A percentile compares a stretch with the other conserved stretches of the same genome.
phyloP scores from a whole-genome alignment of 2,329 filamentous ascomycete species.

The Penicillium brevicompactum region DNA sequence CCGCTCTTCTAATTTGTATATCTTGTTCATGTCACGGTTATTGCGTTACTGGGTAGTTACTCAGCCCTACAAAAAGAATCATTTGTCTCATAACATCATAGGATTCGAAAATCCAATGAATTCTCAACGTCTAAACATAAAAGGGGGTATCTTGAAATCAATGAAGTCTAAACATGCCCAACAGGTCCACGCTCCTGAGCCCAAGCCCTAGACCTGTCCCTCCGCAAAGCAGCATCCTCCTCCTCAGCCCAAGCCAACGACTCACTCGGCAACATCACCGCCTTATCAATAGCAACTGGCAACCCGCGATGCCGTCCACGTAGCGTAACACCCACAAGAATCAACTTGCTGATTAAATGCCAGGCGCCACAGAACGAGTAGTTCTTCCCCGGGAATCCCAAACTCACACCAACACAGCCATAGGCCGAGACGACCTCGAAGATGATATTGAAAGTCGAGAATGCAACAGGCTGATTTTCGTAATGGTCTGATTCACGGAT shows the following conservation, averaged over 20 bases:
- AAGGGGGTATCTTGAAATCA: background rate
- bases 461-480: slow-evolving; percentile 52
- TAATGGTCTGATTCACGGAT: slow-evolving; percentile 63
- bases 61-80: slow-evolving; percentile 11
- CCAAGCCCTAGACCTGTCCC: slow-evolving; percentile 29
- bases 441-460: slow-evolving; percentile 62
- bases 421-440: slow-evolving; percentile 55
- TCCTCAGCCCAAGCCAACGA: slow-evolving; percentile 45
- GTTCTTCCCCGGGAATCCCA: slow-evolving; percentile 56
- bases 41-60: slow-evolving; percentile 11
- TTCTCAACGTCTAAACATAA: background rate
- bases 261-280: slow-evolving; percentile 46
- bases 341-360: slow-evolving; percentile 59
- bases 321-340: slow-evolving; percentile 61
- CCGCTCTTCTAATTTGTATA: slow-evolving; percentile 17
- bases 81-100: slow-evolving; percentile 12
- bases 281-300: slow-evolving; percentile 59
- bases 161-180: slow-evolving; percentile 23
- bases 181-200: slow-evolving; percentile 27
- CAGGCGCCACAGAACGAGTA: slow-evolving; percentile 60
- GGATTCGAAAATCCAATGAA: background rate
- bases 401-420: slow-evolving; percentile 63
- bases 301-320: slow-evolving; percentile 59
- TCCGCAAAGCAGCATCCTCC: slow-evolving; percentile 41
- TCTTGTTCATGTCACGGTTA: slow-evolving; percentile 12